Percentiles rank a stretch among this genome's conserved stretches.
phyloP scores from a whole-genome alignment of 768 basidiomycete genomes.

The Psilocybe tampanensis region DNA sequence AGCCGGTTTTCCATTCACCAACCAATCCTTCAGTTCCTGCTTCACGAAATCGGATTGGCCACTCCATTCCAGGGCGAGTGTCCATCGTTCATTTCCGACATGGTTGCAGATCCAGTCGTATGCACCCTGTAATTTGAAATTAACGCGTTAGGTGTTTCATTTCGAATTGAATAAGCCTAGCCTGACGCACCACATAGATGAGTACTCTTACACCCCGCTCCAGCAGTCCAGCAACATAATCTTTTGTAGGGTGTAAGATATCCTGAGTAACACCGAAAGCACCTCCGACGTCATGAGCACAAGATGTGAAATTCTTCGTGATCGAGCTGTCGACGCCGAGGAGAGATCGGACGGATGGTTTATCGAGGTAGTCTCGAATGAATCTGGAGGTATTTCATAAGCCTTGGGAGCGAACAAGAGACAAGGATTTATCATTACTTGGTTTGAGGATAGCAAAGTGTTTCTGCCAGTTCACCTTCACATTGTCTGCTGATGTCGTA shows the following conservation, averaged over 20 bases:
- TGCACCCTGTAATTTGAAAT: slow-evolving; percentile 39
- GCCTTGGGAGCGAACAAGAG: too few species aligned
- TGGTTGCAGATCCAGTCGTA: slow-evolving; percentile 82
- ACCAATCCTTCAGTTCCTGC: slow-evolving; percentile 58
- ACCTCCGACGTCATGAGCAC: slow-evolving; percentile 37
- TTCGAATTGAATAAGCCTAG: not conserved
- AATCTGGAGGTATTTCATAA: too few species aligned
- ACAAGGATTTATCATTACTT: slow-evolving; percentile 27
- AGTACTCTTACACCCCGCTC: slow-evolving; percentile 72
- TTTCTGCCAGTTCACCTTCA: slow-evolving; percentile 43
- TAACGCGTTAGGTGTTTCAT: not conserved
- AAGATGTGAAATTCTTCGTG: slow-evolving; percentile 35
- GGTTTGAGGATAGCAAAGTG: slow-evolving; percentile 62
- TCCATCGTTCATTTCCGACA: slow-evolving; percentile 76
- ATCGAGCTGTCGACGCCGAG: slow-evolving; percentile 65
- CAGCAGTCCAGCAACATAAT: slow-evolving; percentile 67
- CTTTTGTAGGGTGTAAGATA: slow-evolving; percentile 42
- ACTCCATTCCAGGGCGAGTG: slow-evolving; percentile 70
- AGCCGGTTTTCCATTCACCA: slow-evolving; percentile 45
- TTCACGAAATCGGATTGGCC: slow-evolving; percentile 48
- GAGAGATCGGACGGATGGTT: slow-evolving; percentile 47
- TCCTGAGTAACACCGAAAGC: slow-evolving; percentile 55
- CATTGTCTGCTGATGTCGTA: slow-evolving; percentile 74
- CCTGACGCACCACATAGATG: slow-evolving; percentile 49
- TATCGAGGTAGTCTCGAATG: slow-evolving; percentile 65